phyloP scores from a whole-genome alignment of 2,329 filamentous ascomycete genomes.

The Diaporthe caulivora region DNA sequence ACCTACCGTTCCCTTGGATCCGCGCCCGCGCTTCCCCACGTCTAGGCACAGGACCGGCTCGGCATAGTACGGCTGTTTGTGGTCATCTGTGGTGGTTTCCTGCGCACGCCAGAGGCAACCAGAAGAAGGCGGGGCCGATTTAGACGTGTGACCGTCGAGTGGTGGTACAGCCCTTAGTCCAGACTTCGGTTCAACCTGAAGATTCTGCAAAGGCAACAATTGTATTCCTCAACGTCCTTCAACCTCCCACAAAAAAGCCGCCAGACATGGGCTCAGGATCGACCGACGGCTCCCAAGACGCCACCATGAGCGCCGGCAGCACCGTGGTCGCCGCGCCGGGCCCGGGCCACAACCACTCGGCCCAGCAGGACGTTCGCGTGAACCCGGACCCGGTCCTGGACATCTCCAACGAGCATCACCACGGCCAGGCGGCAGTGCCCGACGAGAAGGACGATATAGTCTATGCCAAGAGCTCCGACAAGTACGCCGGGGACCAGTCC shows the following conservation, averaged over 20 bases:
- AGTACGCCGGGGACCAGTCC: conserved; percentile 48
- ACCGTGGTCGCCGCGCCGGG: background rate
- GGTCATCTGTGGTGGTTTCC: background rate
- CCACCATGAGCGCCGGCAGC: background rate
- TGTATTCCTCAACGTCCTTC: background rate
- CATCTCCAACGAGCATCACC: conserved; percentile 56
- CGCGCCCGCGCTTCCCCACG: conserved; percentile 3
- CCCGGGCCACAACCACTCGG: conserved; percentile 8
- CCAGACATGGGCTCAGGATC: background rate
- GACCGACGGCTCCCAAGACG: conserved; percentile 9
- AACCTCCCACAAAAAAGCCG: background rate
- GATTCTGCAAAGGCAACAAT: background rate
- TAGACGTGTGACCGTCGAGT: conserved; percentile 16
- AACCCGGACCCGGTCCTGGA: conserved; percentile 33
- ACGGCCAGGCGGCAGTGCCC: conserved; percentile 51
- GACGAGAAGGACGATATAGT: conserved; percentile 58
- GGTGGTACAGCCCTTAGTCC: background rate
- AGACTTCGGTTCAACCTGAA: conserved; percentile 17
- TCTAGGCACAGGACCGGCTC: conserved; percentile 20
- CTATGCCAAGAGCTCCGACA: conserved; percentile 57
- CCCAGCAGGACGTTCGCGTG: conserved; percentile 14
- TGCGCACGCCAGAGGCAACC: background rate
- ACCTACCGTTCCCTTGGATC: conserved; percentile 23
- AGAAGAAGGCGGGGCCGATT: background rate
- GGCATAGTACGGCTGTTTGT: background rate